Conservation (phyloP, 371 early-diverging fungal species). For the Furculomyces boomerangus region DNA sequence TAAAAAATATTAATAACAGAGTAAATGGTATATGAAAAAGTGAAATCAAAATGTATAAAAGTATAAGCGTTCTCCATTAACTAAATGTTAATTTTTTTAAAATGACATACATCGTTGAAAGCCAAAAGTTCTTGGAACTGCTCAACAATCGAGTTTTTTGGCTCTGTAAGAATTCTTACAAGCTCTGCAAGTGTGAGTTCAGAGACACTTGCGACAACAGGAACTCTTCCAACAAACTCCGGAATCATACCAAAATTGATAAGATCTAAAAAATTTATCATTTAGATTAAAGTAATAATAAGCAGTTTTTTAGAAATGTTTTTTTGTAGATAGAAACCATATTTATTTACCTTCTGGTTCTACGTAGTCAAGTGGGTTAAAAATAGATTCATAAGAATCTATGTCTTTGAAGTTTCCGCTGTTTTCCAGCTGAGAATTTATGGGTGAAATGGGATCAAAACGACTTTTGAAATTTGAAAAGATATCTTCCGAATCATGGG, state of each 20-base stretch:
- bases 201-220: constrained; percentile 68
- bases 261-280: constrained; percentile 29
- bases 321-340: not conserved
- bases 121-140: constrained; percentile 66
- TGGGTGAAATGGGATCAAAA: not conserved
- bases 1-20: not conserved
- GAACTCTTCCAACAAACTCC: constrained; percentile 77
- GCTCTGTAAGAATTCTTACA: constrained; percentile 61
- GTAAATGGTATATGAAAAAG: not conserved
- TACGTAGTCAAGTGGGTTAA: constrained; percentile 34
- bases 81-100: not conserved
- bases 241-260: constrained; percentile 79
- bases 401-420: not conserved
- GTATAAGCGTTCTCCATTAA: not conserved
- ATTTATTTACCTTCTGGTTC: constrained; percentile 33
- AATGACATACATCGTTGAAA: constrained; percentile 36
- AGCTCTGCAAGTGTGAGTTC: constrained; percentile 48
- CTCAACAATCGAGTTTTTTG: constrained; percentile 62
- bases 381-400: constrained; percentile 1
- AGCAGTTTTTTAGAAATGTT: too few relatives aligned
- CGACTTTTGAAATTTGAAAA: not conserved
- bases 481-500: not conserved
- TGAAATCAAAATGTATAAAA: not conserved
- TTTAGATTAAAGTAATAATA: not conserved
- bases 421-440: too few relatives aligned